phyloP scores from a whole-genome alignment of 768 basidiomycete species.

The Lanmaoa pseudosensibilis region DNA sequence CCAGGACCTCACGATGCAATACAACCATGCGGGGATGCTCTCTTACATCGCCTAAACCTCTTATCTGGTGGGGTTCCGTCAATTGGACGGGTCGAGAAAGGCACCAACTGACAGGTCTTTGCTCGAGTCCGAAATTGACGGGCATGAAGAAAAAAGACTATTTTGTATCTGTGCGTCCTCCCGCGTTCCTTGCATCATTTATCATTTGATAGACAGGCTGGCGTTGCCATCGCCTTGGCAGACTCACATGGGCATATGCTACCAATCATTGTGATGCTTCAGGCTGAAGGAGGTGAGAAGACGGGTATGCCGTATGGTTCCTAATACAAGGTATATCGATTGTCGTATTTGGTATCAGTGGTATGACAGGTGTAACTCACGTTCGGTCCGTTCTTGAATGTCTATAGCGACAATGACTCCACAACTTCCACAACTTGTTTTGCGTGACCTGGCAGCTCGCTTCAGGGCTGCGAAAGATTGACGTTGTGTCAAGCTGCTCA shows the following conservation, averaged over 20 bases:
- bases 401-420: constrained; percentile 8
- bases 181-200: constrained; percentile 3
- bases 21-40: constrained; percentile 25
- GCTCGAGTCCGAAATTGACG: constrained; percentile 9
- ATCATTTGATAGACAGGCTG: constrained; percentile 1
- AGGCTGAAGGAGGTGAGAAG: constrained; percentile 13
- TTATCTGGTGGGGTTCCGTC: constrained; percentile 11
- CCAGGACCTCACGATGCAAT: constrained; percentile 14
- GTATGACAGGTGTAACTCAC: constrained; percentile 18
- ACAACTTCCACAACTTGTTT: constrained; percentile 1
- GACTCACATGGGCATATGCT: background rate
- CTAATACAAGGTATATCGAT: constrained; percentile 28
- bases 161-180: background rate
- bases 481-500: constrained; percentile 16
- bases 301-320: constrained; percentile 20
- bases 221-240: background rate
- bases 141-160: constrained; percentile 2
- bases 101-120: constrained; percentile 10
- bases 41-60: constrained; percentile 2
- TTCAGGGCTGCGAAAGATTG: constrained; percentile 24
- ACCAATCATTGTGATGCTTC: constrained; percentile 3
- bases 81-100: constrained; percentile 11
- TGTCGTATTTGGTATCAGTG: constrained; percentile 19
- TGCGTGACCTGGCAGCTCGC: background rate
- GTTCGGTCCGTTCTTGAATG: constrained; percentile 10